Conservation (phyloP, 2,329 filamentous ascomycete genomes). For the Aspergillus hortae region DNA sequence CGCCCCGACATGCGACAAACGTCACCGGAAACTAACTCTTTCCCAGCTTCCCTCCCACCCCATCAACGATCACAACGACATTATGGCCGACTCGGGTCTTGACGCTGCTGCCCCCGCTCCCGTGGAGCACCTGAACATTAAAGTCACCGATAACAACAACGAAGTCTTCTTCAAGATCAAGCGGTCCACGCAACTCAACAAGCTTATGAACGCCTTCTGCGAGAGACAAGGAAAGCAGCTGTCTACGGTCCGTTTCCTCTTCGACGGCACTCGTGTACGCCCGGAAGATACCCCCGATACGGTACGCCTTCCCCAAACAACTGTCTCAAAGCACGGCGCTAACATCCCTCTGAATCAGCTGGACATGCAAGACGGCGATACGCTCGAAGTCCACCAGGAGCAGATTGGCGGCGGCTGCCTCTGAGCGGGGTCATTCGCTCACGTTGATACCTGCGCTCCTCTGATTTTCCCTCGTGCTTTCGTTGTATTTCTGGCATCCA, state of each 20-base stretch:
- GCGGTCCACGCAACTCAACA: conserved; percentile 89
- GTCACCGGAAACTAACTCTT: not conserved
- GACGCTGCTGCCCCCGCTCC: conserved; percentile 34
- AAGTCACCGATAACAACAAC: conserved; percentile 98
- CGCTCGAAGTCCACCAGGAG: conserved; percentile 95
- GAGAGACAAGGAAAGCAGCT: conserved; percentile 88
- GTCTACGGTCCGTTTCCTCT: conserved; percentile 84
- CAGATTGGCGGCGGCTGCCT: conserved; percentile 74
- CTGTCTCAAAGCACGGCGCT: too few relatives aligned
- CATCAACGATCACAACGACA: conserved; percentile 38
- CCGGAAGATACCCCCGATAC: conserved; percentile 85
- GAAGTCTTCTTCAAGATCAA: conserved; percentile 99
- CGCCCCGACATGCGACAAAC: not conserved
- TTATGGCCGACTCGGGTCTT: conserved; percentile 35
- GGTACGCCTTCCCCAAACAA: conserved; percentile 48
- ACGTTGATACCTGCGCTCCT: too few relatives aligned
- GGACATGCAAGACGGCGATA: conserved; percentile 95
- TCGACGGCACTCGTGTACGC: conserved; percentile 91
- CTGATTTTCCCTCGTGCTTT: too few relatives aligned
- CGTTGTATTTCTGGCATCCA: too few relatives aligned
- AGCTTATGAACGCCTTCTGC: conserved; percentile 97
- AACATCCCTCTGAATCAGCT: conserved; percentile 55
- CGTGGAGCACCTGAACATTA: conserved; percentile 93
- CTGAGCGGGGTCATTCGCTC: not conserved
- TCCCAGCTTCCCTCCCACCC: not conserved